phyloP scores from a whole-genome alignment of 306 rosid species.

The Gastrolobium villosum region DNA sequence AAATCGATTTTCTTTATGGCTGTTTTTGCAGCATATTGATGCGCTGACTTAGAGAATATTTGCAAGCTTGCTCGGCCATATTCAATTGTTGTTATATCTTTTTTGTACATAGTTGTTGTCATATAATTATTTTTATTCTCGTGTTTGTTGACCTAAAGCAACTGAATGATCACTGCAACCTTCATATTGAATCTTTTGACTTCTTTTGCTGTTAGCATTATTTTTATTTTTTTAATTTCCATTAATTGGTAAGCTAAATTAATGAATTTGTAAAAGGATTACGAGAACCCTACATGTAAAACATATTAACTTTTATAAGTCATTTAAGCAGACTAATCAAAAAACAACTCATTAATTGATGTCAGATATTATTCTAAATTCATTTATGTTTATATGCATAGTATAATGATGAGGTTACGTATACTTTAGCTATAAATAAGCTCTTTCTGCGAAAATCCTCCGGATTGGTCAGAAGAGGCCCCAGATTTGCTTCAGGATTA shows the following conservation, averaged over 20 bases:
- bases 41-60: constrained; percentile 41
- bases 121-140: neutral
- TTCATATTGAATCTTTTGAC: constrained; percentile 14
- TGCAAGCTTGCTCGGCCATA: constrained; percentile 32
- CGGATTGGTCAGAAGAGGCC: neutral
- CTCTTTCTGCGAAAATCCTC: constrained; percentile 10
- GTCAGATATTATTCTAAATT: neutral
- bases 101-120: neutral
- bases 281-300: neutral
- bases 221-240: neutral
- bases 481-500: neutral
- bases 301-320: neutral
- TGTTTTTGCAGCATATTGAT: constrained; percentile 50
- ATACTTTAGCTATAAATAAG: neutral
- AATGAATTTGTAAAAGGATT: constrained; percentile 26
- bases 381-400: neutral
- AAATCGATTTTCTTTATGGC: constrained; percentile 45
- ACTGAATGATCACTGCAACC: neutral
- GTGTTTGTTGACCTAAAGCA: constrained; percentile 12
- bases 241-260: neutral
- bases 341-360: neutral
- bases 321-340: neutral
- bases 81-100: constrained; percentile 7
- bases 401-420: neutral
- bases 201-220: neutral